Evolutionary conservation across 2,329 filamentous ascomycete species (phyloP), one percentile per base, ranked within the genome.

Genomic region (Sporothrix pseudoabietina): DNA sequence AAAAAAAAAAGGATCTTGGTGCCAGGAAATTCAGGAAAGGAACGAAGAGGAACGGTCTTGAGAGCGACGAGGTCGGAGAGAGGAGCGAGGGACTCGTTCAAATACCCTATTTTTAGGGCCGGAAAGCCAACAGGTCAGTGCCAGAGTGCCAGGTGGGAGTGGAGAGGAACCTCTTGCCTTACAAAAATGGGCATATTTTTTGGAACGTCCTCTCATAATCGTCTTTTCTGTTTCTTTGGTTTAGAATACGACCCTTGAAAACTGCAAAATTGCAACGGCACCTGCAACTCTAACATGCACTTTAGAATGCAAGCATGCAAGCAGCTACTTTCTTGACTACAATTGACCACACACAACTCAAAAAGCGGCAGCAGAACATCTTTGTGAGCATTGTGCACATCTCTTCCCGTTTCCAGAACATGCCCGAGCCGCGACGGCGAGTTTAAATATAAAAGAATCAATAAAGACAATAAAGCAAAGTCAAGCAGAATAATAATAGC

Each of bases 91-190:
- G 26, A 26, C 26, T 26, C 26, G 26, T 26, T 22, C 19, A 55
- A 30, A 55, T 22, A 55, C 12, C 52, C 52, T 68, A 68, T 68
- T 68, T 49, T 68, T 66, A 26, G 63, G 63, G 44, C 22, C 63
- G 32, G 10, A 9, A 68, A 32, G 55, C 55, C 55, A 39, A 14
- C 12, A 49, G 14, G 14, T 49, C 44, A 49, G 55, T 65, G 39
- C 39, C 61, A 47, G 57, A 49, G 30, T 65, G 61, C 39, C 61
- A 47, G 57, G 61, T 16, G 61, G 61, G 22, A 65, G 61, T 47
- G 61, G 39, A 47, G 61, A 12, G 10, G 35, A 35, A 2, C 35
- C 57, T n/a, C 12, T 41, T 63, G 35, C 59, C 59, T 41, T 26
- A 63, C 35, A 63, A 63, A 41, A 35, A 41, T 63, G 59, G 32